Base-by-base conservation (phyloP, 371 early-diverging fungal species). In the Apophysomyces ossiformis region DNA sequence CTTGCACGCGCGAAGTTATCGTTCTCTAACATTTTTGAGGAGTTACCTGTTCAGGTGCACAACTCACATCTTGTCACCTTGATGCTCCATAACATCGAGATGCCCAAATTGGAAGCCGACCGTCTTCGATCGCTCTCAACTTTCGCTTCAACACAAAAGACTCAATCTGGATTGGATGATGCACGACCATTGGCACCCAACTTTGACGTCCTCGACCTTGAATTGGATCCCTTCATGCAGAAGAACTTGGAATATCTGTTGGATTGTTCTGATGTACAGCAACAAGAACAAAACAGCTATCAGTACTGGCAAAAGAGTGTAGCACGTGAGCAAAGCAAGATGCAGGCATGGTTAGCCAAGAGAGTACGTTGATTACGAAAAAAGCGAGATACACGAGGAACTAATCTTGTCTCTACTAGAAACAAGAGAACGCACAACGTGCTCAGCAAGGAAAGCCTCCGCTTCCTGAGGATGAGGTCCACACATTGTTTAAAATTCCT, bases 231-330 rank as follows among this genome's bases (percentile, higher is more conserved):
- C 5, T 92, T 89, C 75, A 85, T 96, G 65, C 91, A 92, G 79
- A 93, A 93, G 83, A 93, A 95, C 79, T 81, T 97, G 58, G 95
- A 96, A 80, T 83, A 87, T 58, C 84, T 98, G 61, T 83, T 90
- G 72, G 96, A 96, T 41, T 87, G 94, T 18, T 87, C 95, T 38
- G 98, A 97, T 67, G 93, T 92, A 36, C 92, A 95, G 69, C 91
- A 89, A 62, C 94, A 92, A 76, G 95, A 96, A 75, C 92, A 94
- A 68, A 92, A 92, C 89, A 90, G 93, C 78, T 95, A 93, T 80
- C 92, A 92, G 69, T 94, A 94, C 81, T 96, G 96, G 96, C 91
- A 95, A 80, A 90, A 95, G 71, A 89, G 89, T 61, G 86, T 92
- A 72, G 92, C 91, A 66, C 92, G 94, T 77, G 97, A 97, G 76